Conservation (phyloP, 1,284 basidiomycete species). For the Cutaneotrichosporon spelunceum region DNA sequence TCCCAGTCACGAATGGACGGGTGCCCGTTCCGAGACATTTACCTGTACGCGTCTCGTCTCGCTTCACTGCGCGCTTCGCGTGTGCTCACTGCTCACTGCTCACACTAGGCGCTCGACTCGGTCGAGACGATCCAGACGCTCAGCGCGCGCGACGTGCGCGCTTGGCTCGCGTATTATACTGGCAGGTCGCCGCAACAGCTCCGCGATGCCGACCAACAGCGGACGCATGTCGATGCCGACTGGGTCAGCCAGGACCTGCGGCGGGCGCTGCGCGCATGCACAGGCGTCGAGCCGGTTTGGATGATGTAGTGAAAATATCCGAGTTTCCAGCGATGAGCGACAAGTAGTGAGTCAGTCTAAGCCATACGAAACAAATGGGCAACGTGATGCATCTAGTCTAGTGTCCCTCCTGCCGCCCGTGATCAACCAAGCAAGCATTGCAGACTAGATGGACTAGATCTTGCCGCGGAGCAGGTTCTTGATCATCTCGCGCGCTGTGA, state of each 20-base stretch:
- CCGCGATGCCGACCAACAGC: not conserved
- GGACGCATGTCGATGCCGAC: not conserved
- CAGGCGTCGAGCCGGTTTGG: conserved; percentile 15
- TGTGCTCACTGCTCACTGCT: not conserved
- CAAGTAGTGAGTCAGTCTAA: too few species aligned
- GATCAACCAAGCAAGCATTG: too few species aligned
- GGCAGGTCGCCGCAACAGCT: conserved; percentile 8
- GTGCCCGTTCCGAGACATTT: conserved; percentile 10
- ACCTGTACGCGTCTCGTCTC: conserved; percentile 19
- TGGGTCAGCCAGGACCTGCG: conserved; percentile 9
- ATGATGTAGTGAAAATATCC: conserved; percentile 1
- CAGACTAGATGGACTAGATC: conserved; percentile 58
- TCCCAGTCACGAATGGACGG: conserved; percentile 16
- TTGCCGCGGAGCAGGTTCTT: conserved; percentile 80
- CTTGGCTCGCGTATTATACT: conserved; percentile 23
- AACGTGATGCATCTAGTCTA: not conserved
- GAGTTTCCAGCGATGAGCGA: too few species aligned
- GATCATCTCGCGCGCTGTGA: conserved; percentile 80
- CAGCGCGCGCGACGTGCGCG: not conserved
- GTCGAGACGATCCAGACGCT: conserved; percentile 13
- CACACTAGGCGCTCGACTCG: conserved; percentile 17
- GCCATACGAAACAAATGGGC: too few species aligned
- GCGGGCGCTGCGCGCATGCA: conserved; percentile 18
- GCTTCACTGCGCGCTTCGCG: too few species aligned
- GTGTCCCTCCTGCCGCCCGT: not conserved